Conservation (phyloP, 345 rosid species). For the Pugionium cornutum region DNA sequence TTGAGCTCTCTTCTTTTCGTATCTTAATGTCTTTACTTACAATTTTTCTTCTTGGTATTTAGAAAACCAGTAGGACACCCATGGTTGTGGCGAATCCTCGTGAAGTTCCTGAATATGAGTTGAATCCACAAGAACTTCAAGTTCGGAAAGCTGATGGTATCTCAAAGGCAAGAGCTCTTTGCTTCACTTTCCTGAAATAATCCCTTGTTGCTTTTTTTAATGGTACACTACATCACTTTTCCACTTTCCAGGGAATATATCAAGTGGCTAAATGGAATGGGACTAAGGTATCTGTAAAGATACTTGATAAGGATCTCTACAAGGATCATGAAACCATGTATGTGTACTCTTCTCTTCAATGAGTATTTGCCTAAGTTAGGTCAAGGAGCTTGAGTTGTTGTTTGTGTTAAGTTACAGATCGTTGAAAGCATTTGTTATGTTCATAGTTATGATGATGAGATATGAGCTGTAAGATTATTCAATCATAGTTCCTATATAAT, state of each 20-base stretch:
- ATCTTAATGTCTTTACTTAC: slow-evolving; percentile 18
- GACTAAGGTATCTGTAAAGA: slow-evolving; percentile 92
- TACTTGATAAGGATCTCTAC: slow-evolving; percentile 74
- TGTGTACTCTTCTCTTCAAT: slow-evolving; percentile 29
- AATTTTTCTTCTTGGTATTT: slow-evolving; percentile 29
- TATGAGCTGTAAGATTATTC: slow-evolving; percentile 9
- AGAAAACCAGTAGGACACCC: slow-evolving; percentile 91
- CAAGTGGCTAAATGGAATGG: slow-evolving; percentile 99
- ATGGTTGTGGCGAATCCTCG: slow-evolving; percentile 88
- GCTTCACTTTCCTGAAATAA: slow-evolving; percentile 1
- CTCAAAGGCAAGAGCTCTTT: slow-evolving; percentile 58
- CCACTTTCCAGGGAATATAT: slow-evolving; percentile 69
- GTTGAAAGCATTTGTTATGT: slow-evolving; percentile 10
- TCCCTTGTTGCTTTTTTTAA: slow-evolving; percentile 21
- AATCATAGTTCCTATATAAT: neutral
- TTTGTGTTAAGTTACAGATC: neutral
- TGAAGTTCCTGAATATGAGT: slow-evolving; percentile 95
- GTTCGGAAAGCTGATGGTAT: slow-evolving; percentile 85
- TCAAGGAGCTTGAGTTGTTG: slow-evolving; percentile 1
- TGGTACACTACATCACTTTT: neutral
- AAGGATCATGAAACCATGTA: slow-evolving; percentile 74
- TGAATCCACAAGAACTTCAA: slow-evolving; percentile 88
- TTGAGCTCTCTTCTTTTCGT: slow-evolving; percentile 4
- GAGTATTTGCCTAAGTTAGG: slow-evolving; percentile 10
- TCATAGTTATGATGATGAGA: slow-evolving; percentile 1